A percentile compares a stretch with the other conserved stretches of the same genome.
Evolutionary conservation across 305 asterid species (phyloP).

Genomic region (Andrographis paniculata): DNA sequence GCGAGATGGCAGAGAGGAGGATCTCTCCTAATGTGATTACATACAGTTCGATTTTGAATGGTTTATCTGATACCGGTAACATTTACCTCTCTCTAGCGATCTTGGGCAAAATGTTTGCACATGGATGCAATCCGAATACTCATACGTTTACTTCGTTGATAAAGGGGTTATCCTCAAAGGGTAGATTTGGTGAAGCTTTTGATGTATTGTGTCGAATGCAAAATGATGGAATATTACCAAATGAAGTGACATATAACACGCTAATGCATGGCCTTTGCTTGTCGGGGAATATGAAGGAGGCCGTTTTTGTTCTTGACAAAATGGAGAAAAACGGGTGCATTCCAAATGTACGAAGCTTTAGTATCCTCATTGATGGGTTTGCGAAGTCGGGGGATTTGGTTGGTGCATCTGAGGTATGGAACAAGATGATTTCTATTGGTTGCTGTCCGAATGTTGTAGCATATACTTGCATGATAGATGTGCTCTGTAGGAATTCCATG

Average conservation of each 20-base stretch:
- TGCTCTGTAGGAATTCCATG: conserved; percentile 53
- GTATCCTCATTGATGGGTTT: conserved; percentile 62
- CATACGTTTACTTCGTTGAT: conserved; percentile 70
- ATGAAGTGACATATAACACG: conserved; percentile 64
- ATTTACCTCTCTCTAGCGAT: conserved; percentile 46
- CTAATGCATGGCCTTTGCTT: conserved; percentile 59
- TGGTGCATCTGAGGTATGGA: conserved; percentile 79
- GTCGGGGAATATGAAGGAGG: conserved; percentile 43
- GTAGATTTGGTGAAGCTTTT: conserved; percentile 50
- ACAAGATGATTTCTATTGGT: conserved; percentile 53
- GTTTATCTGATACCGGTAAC: conserved; percentile 42
- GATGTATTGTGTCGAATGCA: conserved; percentile 48
- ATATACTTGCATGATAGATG: conserved; percentile 77
- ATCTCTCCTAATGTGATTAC: conserved; percentile 64
- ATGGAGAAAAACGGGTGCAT: conserved; percentile 47
- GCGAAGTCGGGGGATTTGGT: conserved; percentile 49
- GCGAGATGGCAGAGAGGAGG: conserved; percentile 48
- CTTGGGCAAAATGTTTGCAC: conserved; percentile 63
- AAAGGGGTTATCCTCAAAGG: conserved; percentile 48
- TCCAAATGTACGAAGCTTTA: conserved; percentile 51
- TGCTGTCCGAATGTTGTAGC: conserved; percentile 67
- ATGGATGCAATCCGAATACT: conserved; percentile 60
- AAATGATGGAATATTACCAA: conserved; percentile 47
- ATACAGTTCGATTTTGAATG: conserved; percentile 43
- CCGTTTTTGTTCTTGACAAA: conserved; percentile 32